Evolutionary conservation across 2,329 filamentous ascomycete species (phyloP).

Genomic region (Apiospora rasikravindrae): DNA sequence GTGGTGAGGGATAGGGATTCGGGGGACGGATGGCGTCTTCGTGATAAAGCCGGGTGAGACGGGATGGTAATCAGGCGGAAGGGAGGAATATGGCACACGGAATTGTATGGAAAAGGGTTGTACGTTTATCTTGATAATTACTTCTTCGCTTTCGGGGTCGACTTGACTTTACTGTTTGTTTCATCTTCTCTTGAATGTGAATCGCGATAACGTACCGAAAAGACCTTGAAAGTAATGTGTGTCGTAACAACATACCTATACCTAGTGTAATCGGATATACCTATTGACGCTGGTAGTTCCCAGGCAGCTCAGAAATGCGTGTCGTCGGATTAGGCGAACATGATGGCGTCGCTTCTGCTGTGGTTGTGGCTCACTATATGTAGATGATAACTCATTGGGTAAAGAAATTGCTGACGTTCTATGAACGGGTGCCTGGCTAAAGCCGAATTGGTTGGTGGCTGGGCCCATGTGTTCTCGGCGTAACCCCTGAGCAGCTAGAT

Average conservation of each 20-base stretch:
- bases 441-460: neutral
- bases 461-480: neutral
- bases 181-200: too few relatives aligned
- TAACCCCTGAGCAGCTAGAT: too few relatives aligned
- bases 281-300: neutral
- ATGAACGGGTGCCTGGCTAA: neutral
- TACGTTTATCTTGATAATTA: neutral
- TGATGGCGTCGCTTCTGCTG: neutral
- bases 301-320: neutral
- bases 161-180: neutral
- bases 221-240: neutral
- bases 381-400: too few relatives aligned
- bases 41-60: neutral
- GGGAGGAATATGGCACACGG: neutral
- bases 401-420: neutral
- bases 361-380: neutral
- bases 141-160: neutral
- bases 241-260: too few relatives aligned
- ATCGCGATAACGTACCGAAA: neutral
- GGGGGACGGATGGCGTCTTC: neutral
- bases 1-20: neutral
- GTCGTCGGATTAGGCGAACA: neutral
- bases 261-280: too few relatives aligned
- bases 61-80: too few relatives aligned
- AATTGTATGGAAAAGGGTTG: neutral